phyloP scores from a whole-genome alignment of 129 eudicot species.

The Flaveria ramosissima region DNA sequence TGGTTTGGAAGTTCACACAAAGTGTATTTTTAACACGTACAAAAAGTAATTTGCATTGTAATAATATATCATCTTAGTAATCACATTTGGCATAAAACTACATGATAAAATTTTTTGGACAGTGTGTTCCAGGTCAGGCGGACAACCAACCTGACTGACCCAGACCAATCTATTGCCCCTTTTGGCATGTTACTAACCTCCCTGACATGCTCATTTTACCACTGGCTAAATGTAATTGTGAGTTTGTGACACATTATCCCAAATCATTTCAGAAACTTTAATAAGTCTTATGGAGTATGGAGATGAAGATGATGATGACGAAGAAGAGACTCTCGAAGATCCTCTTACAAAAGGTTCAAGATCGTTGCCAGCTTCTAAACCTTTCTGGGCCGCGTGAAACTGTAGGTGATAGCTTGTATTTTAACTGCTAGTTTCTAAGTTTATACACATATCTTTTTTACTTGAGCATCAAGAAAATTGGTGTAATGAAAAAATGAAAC shows the following conservation, averaged over 20 bases:
- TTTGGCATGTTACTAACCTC: background rate
- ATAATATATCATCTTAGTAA: background rate
- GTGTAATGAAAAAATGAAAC: constrained; percentile 5
- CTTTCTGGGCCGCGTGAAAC: constrained; percentile 77
- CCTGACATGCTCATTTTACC: background rate
- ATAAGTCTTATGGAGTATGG: constrained; percentile 84
- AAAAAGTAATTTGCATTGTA: background rate
- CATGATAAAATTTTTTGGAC: background rate
- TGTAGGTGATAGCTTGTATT: constrained; percentile 22
- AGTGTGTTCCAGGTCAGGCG: background rate
- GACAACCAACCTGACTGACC: constrained; percentile 8
- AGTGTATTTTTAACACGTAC: background rate
- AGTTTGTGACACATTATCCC: background rate
- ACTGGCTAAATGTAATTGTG: background rate
- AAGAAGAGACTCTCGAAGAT: constrained; percentile 39
- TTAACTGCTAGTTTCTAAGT: constrained; percentile 9
- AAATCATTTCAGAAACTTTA: constrained; percentile 61
- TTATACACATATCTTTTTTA: constrained; percentile 6
- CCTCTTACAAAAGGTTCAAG: constrained; percentile 30
- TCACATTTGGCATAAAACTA: background rate
- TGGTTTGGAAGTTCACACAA: background rate
- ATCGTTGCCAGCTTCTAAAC: constrained; percentile 46
- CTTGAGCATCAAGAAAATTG: constrained; percentile 23
- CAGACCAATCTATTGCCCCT: background rate
- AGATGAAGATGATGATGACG: constrained; percentile 71